Conservation (phyloP, 352 stramenopile species). For the Globisporangium okanoganense region DNA sequence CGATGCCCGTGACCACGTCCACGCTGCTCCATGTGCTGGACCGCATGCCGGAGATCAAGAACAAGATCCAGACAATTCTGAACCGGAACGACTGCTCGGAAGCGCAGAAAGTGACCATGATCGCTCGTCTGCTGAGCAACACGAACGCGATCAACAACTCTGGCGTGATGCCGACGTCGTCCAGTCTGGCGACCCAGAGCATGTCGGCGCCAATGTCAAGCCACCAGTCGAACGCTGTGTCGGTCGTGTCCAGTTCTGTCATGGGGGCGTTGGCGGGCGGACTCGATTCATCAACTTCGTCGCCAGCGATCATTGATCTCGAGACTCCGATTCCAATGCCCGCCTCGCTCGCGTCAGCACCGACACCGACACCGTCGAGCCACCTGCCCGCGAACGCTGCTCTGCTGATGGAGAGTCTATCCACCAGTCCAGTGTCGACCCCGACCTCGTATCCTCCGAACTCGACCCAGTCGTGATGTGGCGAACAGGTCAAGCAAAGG, state of each 20-base stretch:
- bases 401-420: conserved; percentile 23
- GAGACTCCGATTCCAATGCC: conserved; percentile 53
- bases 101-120: conserved; percentile 87
- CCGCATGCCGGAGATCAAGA: conserved; percentile 87
- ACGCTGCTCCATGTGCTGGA: conserved; percentile 79
- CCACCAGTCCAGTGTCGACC: conserved; percentile 17
- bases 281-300: conserved; percentile 24
- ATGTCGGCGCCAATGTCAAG: not conserved
- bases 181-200: conserved; percentile 1
- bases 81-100: conserved; percentile 85
- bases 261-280: conserved; percentile 18
- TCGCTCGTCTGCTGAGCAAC: conserved; percentile 78
- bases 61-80: conserved; percentile 87
- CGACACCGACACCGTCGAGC: conserved; percentile 7
- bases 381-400: not conserved
- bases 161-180: conserved; percentile 18
- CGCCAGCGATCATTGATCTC: conserved; percentile 35
- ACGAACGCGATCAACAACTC: conserved; percentile 73
- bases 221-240: conserved; percentile 11
- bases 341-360: conserved; percentile 21
- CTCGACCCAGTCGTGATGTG: conserved; percentile 7
- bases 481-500: not conserved
- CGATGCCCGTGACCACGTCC: conserved; percentile 75
- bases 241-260: conserved; percentile 14
- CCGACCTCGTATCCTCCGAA: conserved; percentile 12